Percentiles rank a stretch among this genome's conserved stretches.
phyloP scores from a whole-genome alignment of 176 grass and related monocot species.

The Chrysopogon serrulatus region DNA sequence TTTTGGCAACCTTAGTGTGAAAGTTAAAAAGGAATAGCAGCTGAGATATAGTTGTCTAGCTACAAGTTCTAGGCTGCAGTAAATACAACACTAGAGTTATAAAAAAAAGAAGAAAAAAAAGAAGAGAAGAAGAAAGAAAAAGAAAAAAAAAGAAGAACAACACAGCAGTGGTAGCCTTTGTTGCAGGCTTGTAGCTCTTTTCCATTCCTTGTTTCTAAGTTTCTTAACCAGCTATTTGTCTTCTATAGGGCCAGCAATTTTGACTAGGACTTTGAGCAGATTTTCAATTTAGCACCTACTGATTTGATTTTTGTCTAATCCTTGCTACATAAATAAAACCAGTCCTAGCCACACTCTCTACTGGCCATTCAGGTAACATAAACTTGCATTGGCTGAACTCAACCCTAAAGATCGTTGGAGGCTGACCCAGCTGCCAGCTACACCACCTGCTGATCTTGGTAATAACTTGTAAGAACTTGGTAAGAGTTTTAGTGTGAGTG shows the following conservation, averaged over 20 bases:
- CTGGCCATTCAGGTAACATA: background rate
- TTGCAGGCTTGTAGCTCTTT: no score
- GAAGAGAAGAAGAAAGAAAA: background rate
- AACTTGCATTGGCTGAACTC: background rate
- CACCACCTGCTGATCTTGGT: background rate
- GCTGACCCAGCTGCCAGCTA: background rate
- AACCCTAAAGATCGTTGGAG: background rate
- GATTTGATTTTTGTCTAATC: background rate
- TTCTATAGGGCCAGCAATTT: background rate
- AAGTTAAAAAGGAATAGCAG: background rate
- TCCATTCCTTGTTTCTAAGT: no score
- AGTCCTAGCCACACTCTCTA: background rate
- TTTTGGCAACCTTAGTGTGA: no score
- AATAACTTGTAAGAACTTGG: background rate
- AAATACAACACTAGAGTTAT: no score
- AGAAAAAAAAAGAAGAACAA: background rate
- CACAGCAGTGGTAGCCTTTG: background rate
- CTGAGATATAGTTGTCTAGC: background rate
- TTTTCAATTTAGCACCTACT: background rate
- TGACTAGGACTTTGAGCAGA: background rate
- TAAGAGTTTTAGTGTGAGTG: background rate
- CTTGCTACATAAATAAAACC: background rate
- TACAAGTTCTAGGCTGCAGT: no score
- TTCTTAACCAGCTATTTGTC: background rate
- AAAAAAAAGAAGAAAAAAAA: background rate